Base-by-base conservation (phyloP, 768 basidiomycete genomes). In the Mycena maculata region DNA sequence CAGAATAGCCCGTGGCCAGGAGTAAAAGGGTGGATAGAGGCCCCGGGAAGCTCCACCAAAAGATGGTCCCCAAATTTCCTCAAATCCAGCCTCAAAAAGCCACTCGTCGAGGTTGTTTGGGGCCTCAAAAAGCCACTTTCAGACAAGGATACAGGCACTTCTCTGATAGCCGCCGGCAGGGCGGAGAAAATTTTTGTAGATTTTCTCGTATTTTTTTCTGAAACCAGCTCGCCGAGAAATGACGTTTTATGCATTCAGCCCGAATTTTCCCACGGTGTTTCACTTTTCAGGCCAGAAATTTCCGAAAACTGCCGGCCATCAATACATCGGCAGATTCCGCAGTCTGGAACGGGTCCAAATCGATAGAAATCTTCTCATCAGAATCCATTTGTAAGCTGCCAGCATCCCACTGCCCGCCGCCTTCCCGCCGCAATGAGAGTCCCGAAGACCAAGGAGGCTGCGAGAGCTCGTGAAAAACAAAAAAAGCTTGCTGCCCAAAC, bases 181-280 rank as follows among this genome's bases (percentile, higher is more conserved):
- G 36, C 58, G 22, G 49, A 27, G 28, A 20, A 30, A 42, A 27
- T 60, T 67, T 68, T 63, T 68, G 41, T 53, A 38, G 16, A 48
- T 44, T 68, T 68, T 68, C 42, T 49, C 7, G 47, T 30, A 50
- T 57, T 68, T 68, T 68, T 68, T 57, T 30, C 23, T 41, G 47
- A 44, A 58, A 39, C 31, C 61, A n/a, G 50, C 38, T n/a, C 22
- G 27, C 55, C 15, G 50, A 68, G 62, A 68, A 58, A 68, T 23
- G 38, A 3, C n/a, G 61, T 49, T 68, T 59, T 64, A 68, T 64
- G 67, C 67, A 61, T 56, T 68, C 45, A 42, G 58, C 53, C 25
- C 8, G 27, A 53, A 41, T 63, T 63, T 67, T 61, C 66, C 60
- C 53, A 59, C 38, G 36, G 36, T 61, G 58, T 67, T 67, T 67